Conservation (phyloP, 306 rosid species). For the apple (Malus domestica) region DNA sequence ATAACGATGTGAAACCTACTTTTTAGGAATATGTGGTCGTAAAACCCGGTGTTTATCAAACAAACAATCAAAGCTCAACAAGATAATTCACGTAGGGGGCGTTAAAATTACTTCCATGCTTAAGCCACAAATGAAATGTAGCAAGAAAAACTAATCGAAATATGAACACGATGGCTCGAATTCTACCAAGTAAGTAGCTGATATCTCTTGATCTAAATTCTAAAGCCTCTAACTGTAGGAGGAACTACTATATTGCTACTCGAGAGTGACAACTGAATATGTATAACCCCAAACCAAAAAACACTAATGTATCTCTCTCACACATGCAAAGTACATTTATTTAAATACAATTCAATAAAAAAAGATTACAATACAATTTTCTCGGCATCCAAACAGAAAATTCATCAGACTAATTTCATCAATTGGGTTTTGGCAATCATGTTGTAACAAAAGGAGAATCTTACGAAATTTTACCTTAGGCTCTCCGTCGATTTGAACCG, state of each 20-base stretch:
- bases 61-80: neutral
- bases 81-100: neutral
- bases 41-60: neutral
- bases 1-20: neutral
- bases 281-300: neutral
- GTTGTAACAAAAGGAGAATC: neutral
- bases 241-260: neutral
- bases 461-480: conserved; percentile 43
- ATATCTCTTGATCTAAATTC: neutral
- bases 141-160: neutral
- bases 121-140: neutral
- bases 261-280: neutral
- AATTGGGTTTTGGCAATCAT: neutral
- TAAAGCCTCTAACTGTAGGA: neutral
- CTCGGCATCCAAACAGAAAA: conserved; percentile 2
- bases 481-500: conserved; percentile 65
- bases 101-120: neutral
- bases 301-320: neutral
- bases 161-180: neutral
- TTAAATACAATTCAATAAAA: neutral
- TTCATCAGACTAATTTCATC: neutral
- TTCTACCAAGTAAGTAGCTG: neutral
- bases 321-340: neutral
- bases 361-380: neutral
- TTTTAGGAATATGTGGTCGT: neutral